Evolutionary conservation across 1,284 basidiomycete species (phyloP).

Genomic region (Amylostereum areolatum): DNA sequence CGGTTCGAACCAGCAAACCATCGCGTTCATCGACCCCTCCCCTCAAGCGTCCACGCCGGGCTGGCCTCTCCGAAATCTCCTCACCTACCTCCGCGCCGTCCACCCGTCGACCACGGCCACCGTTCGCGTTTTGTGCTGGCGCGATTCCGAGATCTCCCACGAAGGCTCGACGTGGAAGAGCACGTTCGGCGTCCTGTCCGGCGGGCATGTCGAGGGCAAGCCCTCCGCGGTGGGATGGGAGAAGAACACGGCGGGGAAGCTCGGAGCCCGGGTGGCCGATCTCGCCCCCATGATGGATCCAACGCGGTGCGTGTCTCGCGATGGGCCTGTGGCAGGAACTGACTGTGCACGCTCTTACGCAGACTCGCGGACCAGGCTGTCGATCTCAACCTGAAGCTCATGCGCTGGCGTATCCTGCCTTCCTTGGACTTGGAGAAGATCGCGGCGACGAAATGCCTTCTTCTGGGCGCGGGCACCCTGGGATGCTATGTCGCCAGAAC

Average conservation of each 20-base stretch:
- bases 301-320: slow-evolving; percentile 37
- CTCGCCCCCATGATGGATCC: slow-evolving; percentile 97
- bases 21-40: slow-evolving; percentile 88
- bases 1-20: slow-evolving; percentile 38
- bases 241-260: slow-evolving; percentile 78
- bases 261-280: slow-evolving; percentile 87
- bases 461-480: slow-evolving; percentile 93
- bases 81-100: slow-evolving; percentile 68
- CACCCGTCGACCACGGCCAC: slow-evolving; percentile 43
- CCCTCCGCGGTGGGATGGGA: slow-evolving; percentile 91
- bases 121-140: slow-evolving; percentile 73
- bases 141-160: slow-evolving; percentile 48
- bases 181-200: slow-evolving; percentile 48
- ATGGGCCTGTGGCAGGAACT: not conserved
- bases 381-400: slow-evolving; percentile 94
- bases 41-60: slow-evolving; percentile 75
- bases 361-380: slow-evolving; percentile 94
- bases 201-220: slow-evolving; percentile 24
- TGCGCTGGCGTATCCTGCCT: slow-evolving; percentile 97
- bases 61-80: slow-evolving; percentile 92
- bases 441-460: slow-evolving; percentile 71
- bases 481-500: slow-evolving; percentile 93
- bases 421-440: slow-evolving; percentile 86
- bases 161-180: slow-evolving; percentile 48
- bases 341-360: not conserved